Percentiles rank a stretch among this genome's conserved stretches.
Conservation (phyloP, 345 rosid species). For the Lepidium africanum region DNA sequence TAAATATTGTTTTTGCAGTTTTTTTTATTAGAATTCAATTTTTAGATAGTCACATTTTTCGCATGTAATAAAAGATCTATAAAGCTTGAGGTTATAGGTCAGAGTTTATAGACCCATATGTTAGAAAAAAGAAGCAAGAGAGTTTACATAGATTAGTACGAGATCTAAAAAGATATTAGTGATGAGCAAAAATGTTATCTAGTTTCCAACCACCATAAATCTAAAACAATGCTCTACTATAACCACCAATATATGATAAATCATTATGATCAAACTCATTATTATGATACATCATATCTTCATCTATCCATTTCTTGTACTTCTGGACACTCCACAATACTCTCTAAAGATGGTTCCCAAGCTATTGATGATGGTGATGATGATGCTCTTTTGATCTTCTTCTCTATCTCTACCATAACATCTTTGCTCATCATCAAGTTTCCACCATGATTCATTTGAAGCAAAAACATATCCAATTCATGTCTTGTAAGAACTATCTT, state of each 20-base stretch:
- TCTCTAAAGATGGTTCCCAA: constrained; percentile 73
- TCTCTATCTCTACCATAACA: constrained; percentile 34
- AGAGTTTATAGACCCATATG: no score
- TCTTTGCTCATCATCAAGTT: constrained; percentile 27
- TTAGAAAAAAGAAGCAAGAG: no score
- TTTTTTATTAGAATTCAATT: no score
- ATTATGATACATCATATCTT: neutral
- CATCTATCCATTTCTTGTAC: constrained; percentile 21
- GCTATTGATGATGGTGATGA: constrained; percentile 3
- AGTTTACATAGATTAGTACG: no score
- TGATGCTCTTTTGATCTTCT: constrained; percentile 9
- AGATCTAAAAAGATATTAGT: neutral
- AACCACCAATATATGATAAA: neutral
- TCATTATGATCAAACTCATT: neutral
- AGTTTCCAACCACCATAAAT: neutral
- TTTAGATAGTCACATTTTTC: no score
- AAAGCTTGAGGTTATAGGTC: no score
- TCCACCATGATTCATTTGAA: constrained; percentile 24
- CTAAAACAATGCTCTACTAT: neutral
- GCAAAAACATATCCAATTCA: constrained; percentile 58
- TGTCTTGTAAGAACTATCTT: constrained; percentile 72
- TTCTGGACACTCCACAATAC: constrained; percentile 48
- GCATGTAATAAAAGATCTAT: no score
- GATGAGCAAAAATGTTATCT: constrained; percentile 2
- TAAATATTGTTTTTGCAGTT: no score